Evolutionary conservation across 208 protist species (phyloP), one percentile per base, ranked within the genome.

Genomic region (Crithidia thermophila): DNA sequence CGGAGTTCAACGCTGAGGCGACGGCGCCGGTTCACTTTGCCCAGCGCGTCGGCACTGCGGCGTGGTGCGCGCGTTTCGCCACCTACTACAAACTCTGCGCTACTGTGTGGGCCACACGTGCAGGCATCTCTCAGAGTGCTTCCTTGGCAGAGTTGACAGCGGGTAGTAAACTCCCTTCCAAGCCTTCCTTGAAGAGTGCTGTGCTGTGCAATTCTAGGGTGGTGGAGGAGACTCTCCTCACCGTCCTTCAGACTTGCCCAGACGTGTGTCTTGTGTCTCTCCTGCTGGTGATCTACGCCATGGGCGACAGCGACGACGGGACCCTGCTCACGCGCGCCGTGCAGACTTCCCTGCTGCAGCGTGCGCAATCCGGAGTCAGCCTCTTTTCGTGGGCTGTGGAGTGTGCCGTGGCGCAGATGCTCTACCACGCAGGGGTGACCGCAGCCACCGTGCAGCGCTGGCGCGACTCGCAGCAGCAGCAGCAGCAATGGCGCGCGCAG

Each of bases 341-440:
- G 9, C 46, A 33, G 18, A 16, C 47, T 0, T 40, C 18, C 18
- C 10, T 60, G 8, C 10, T 30, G 16, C 25, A 51, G 13, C 51
- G 58, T 0, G 37, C 13, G 1, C 20, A 16, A 0, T 49, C 23
- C 2, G n/a, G n/a, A n/a, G n/a, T n/a, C n/a, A n/a, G n/a, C n/a
- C 23, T 60, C 21, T 45, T 74, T 0, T 42, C 68, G 18, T 67
- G 59, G 57, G 30, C 59, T 0, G 43, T 74, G 23, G 68, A 67
- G 42, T 67, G 49, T 11, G 56, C 68, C 3, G 14, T 74, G 37
- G 57, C 59, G 33, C 68, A 74, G 40, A 11, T 74, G 4, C 40
- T 74, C 4, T 62, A 43, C 11, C 68, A 74, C 28, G 39, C 68
- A 10, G 68, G 68, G 14, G 68, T 67, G 23, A 67, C 47, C 1